Conservation (phyloP, 2,329 filamentous ascomycete species). For the Penicillium sp. region DNA sequence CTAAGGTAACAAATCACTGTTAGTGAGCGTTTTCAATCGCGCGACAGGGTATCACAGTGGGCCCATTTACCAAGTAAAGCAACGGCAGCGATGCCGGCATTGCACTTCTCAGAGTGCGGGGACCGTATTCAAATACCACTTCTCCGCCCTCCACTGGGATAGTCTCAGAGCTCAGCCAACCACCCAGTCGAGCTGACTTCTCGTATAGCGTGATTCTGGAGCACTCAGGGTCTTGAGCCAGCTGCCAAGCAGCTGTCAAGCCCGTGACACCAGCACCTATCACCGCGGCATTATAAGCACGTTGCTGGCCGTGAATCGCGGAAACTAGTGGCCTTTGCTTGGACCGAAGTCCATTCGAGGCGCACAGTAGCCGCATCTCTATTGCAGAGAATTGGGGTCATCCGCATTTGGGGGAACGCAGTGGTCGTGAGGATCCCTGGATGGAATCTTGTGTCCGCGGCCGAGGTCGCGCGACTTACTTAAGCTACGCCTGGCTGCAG, state of each 20-base stretch:
- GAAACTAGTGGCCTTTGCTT: slow-evolving; percentile 26
- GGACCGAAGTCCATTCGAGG: slow-evolving; percentile 28
- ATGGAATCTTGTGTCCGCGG: not conserved
- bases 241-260: slow-evolving; percentile 75
- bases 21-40: slow-evolving; percentile 18
- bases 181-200: slow-evolving; percentile 68
- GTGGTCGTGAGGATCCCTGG: not conserved
- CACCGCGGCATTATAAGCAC: slow-evolving; percentile 61
- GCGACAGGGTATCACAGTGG: slow-evolving; percentile 1
- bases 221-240: slow-evolving; percentile 68
- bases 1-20: slow-evolving; percentile 45
- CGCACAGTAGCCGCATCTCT: slow-evolving; percentile 36
- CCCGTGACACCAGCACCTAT: slow-evolving; percentile 84
- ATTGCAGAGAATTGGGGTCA: slow-evolving; percentile 8
- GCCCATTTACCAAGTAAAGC: slow-evolving; percentile 67
- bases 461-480: slow-evolving; percentile 10
- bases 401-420: slow-evolving; percentile 3
- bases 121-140: slow-evolving; percentile 81
- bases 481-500: slow-evolving; percentile 2
- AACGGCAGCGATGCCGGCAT: slow-evolving; percentile 66
- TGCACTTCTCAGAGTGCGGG: slow-evolving; percentile 70
- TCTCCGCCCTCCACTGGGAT: slow-evolving; percentile 61
- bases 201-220: slow-evolving; percentile 83
- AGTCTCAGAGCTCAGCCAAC: slow-evolving; percentile 76
- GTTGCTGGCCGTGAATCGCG: slow-evolving; percentile 25